A percentile compares a stretch with the other conserved stretches of the same genome.
Evolutionary conservation across 805 yeast genomes (phyloP).

Genomic region (Kazachstania martiniae): DNA sequence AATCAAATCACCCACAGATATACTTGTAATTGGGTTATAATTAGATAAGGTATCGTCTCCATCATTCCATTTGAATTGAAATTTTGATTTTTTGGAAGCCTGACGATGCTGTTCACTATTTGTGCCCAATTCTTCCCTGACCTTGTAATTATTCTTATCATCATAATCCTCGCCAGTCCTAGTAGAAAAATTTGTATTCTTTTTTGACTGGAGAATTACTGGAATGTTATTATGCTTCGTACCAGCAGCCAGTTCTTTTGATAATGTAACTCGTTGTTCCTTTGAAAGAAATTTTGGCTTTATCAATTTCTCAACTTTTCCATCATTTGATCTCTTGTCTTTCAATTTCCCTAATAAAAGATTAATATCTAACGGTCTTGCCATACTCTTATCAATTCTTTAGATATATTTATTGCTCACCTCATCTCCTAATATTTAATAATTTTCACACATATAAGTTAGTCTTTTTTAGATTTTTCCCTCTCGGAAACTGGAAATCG

Average conservation of each 20-base stretch:
- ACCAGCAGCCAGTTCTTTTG: background rate
- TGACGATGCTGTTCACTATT: no score
- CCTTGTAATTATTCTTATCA: slow-evolving; percentile 5
- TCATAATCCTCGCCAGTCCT: background rate
- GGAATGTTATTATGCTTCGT: slow-evolving; percentile 2
- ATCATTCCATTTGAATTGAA: slow-evolving; percentile 59
- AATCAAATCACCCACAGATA: slow-evolving; percentile 10
- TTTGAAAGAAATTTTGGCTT: slow-evolving; percentile 38
- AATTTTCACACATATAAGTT: no score
- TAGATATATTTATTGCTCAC: background rate
- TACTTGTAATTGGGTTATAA: slow-evolving; percentile 33
- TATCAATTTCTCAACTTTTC: background rate
- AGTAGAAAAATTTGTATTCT: no score
- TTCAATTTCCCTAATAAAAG: slow-evolving; percentile 24
- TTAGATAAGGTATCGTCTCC: slow-evolving; percentile 52
- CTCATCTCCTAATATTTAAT: background rate
- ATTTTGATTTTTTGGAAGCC: slow-evolving; percentile 27
- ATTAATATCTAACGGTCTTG: slow-evolving; percentile 30
- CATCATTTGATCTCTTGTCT: slow-evolving; percentile 4
- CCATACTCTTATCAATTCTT: slow-evolving; percentile 8
- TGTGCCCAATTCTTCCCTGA: no score
- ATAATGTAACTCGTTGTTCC: slow-evolving; percentile 28
- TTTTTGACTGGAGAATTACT: background rate
- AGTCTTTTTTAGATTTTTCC: no score
- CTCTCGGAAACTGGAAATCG: no score